Base-by-base conservation (phyloP, 768 basidiomycete genomes). In the Pleurotus ostreatus region DNA sequence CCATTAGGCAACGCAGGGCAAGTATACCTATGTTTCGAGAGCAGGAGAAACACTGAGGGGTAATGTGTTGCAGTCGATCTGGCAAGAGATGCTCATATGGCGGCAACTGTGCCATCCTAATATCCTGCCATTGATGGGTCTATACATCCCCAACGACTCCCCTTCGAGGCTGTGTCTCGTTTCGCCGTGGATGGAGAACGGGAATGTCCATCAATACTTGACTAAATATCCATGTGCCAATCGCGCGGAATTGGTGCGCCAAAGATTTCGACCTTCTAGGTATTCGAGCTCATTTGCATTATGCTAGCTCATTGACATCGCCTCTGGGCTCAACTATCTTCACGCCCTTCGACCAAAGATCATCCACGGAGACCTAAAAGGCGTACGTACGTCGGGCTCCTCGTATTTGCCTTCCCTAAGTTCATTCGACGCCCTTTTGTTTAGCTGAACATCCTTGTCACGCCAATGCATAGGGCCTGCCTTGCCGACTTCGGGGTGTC, bases 401-500 rank as follows among this genome's bases (percentile, higher is more conserved):
- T 34, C 3, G 30, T 34, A 11, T 34, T 34, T 34, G 7, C 6
- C 15, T 45, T 13, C 41, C 38, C 16, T 46, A n/a, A 13, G 34
- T 8, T 41, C 20, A 37, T 26, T 37, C 13, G 13, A 3, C 25
- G 16, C 3, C 44, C 8, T 12, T 44, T n/a, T 48, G 43, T 37
- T 18, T 55, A 81, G 78, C 66, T 66, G 12, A 81, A 82, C 55
- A 76, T 82, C 46, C 70, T 82, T 18, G 69, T 82, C 15, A 75
- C 74, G 4, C 65, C 61, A 4, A 59, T 67, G 11, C 70, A 70
- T 12, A 65, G 67, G 22, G 81, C 80, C 9, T 79, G 78, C 54
- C 67, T 82, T 3, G 74, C 79, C 23, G 80, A 82, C 61, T 81
- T 82, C 52, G 80, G 80, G 13, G 65, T 81, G 5, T 69, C 73